phyloP scores from a whole-genome alignment of 768 basidiomycete genomes.

The Tephrocybe sp. region DNA sequence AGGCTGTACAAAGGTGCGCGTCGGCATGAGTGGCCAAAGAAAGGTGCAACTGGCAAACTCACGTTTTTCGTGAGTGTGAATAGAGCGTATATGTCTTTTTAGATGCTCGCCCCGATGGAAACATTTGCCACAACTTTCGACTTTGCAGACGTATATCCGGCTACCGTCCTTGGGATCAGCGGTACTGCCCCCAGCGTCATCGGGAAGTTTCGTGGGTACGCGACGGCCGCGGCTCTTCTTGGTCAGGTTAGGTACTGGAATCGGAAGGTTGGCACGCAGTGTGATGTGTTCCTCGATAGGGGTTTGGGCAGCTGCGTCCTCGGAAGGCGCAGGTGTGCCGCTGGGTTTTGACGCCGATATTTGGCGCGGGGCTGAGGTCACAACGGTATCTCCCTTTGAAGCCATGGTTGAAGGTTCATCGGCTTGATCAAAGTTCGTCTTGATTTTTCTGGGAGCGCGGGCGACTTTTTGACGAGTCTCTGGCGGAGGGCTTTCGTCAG shows the following conservation, averaged over 20 bases:
- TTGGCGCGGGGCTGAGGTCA: constrained; percentile 1
- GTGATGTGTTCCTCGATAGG: constrained; percentile 40
- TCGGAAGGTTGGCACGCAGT: constrained; percentile 57
- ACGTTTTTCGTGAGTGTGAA: constrained; percentile 82
- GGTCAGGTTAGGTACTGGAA: constrained; percentile 75
- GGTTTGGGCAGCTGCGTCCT: constrained; percentile 9
- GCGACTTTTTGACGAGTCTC: constrained; percentile 7
- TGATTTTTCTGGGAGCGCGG: constrained; percentile 12
- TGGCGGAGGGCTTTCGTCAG: constrained; percentile 18
- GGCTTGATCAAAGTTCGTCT: not conserved
- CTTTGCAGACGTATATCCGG: constrained; percentile 59
- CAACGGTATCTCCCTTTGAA: not conserved
- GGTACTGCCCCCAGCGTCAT: constrained; percentile 10
- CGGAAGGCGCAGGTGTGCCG: constrained; percentile 4
- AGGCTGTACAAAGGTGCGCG: constrained; percentile 44
- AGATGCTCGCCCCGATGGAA: constrained; percentile 77
- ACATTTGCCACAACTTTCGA: constrained; percentile 70
- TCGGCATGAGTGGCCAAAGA: constrained; percentile 18
- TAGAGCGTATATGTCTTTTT: constrained; percentile 72
- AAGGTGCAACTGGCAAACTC: constrained; percentile 30
- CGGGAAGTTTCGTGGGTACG: constrained; percentile 54
- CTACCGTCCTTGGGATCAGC: constrained; percentile 19
- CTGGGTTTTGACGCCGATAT: constrained; percentile 1
- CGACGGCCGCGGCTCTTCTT: constrained; percentile 80
- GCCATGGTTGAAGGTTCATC: not conserved